A percentile compares a stretch with the other conserved stretches of the same genome.
Conservation (phyloP, 768 basidiomycete species). For the Leccinum incarnatum region DNA sequence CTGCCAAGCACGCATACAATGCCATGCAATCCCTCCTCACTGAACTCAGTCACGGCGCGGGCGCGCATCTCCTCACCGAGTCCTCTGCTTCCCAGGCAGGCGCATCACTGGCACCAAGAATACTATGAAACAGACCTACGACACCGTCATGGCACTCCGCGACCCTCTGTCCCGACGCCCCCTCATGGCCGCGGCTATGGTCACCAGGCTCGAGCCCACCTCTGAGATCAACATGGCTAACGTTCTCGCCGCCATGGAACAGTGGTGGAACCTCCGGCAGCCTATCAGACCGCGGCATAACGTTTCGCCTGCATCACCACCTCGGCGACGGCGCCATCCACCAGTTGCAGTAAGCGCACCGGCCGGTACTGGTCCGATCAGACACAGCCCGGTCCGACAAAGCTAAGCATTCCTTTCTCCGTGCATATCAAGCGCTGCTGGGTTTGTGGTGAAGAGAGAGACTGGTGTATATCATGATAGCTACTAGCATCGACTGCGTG, state of each 20-base stretch:
- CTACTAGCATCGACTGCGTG: too few species aligned
- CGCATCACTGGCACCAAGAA: conserved; percentile 13
- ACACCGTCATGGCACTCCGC: conserved; percentile 16
- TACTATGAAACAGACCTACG: conserved; percentile 21
- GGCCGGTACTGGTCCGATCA: not conserved
- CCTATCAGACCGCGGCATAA: conserved; percentile 11
- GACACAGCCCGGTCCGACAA: too few species aligned
- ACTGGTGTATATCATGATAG: too few species aligned
- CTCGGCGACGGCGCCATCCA: conserved; percentile 13
- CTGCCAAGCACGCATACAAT: conserved; percentile 8
- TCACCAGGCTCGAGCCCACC: conserved; percentile 20
- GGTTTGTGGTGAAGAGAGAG: too few species aligned
- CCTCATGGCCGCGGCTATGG: conserved; percentile 9
- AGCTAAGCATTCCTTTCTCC: too few species aligned
- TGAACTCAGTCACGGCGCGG: conserved; percentile 14
- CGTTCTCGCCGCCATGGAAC: conserved; percentile 18
- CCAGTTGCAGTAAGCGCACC: conserved; percentile 1
- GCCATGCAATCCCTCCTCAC: conserved; percentile 22
- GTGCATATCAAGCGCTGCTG: too few species aligned
- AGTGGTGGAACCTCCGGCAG: conserved; percentile 17
- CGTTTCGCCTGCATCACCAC: conserved; percentile 23
- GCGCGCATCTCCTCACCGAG: conserved; percentile 18
- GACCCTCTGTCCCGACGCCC: conserved; percentile 17
- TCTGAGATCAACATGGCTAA: not conserved
- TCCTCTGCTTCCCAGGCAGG: conserved; percentile 13